Evolutionary conservation across 768 basidiomycete genomes (phyloP).

Genomic region (Paxillus rubicundulus): DNA sequence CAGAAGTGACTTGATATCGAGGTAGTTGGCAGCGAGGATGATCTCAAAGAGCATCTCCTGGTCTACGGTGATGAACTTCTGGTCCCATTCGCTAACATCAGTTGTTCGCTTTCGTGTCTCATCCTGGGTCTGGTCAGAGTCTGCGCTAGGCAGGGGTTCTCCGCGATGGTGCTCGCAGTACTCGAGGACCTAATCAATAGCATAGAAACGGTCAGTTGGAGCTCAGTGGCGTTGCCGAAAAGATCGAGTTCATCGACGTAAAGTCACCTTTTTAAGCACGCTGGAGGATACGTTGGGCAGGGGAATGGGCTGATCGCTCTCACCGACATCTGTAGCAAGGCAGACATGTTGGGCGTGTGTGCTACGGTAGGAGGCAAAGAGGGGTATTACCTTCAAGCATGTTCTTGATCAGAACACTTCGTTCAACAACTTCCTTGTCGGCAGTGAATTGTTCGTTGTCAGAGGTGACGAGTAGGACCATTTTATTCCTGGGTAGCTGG

Average conservation of each 20-base stretch:
- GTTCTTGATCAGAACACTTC: slow-evolving; percentile 96
- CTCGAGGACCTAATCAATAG: slow-evolving; percentile 76
- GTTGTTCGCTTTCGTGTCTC: slow-evolving; percentile 98
- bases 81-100: slow-evolving; percentile 99
- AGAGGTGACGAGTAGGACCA: slow-evolving; percentile 89
- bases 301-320: slow-evolving; percentile 91
- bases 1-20: slow-evolving; percentile 99
- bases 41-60: slow-evolving; percentile 99
- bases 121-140: slow-evolving; percentile 78
- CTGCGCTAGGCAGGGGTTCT: slow-evolving; percentile 89
- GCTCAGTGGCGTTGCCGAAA: background rate
- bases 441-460: slow-evolving; percentile 94
- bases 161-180: slow-evolving; percentile 99
- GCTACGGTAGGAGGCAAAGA: background rate
- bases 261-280: slow-evolving; percentile 83
- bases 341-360: background rate
- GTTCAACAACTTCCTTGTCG: slow-evolving; percentile 92
- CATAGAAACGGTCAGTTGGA: background rate
- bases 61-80: slow-evolving; percentile 97
- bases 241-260: slow-evolving; percentile 1
- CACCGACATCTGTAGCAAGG: slow-evolving; percentile 73
- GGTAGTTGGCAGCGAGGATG: slow-evolving; percentile 98
- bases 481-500: slow-evolving; percentile 33
- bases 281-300: slow-evolving; percentile 91
- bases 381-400: slow-evolving; percentile 86